phyloP scores from a whole-genome alignment of 176 grass and related monocot species.

The Aegilops umbellulata region DNA sequence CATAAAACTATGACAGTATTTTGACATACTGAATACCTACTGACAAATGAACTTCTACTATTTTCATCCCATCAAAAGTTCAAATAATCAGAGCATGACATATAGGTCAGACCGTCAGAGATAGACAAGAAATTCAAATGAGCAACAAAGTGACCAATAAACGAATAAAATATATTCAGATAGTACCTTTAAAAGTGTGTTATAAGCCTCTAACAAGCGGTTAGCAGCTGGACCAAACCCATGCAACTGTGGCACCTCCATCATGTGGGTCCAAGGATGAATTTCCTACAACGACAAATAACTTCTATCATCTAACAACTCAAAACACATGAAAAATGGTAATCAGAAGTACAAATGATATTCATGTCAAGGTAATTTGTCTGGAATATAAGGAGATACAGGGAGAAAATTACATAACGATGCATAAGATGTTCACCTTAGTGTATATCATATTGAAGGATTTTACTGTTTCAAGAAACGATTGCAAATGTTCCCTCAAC shows the following conservation, averaged over 20 bases:
- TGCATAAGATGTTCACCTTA: slow-evolving; percentile 51
- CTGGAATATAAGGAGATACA: not conserved
- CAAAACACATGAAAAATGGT: not conserved
- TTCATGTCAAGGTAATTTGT: not conserved
- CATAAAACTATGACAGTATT: not conserved
- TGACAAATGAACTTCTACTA: not conserved
- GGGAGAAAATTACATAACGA: not conserved
- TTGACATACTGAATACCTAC: not conserved
- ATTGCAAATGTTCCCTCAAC: slow-evolving; percentile 85
- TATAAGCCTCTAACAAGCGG: slow-evolving; percentile 93
- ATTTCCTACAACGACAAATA: slow-evolving; percentile 65
- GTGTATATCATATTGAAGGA: slow-evolving; percentile 96
- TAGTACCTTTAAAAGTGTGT: slow-evolving; percentile 89
- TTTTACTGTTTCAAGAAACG: slow-evolving; percentile 91
- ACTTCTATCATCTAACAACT: slow-evolving; percentile 14
- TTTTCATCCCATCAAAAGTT: slow-evolving; percentile 4
- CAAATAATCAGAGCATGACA: not conserved
- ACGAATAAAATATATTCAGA: not conserved
- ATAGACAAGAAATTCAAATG: not conserved
- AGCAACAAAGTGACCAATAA: not conserved
- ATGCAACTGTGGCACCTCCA: slow-evolving; percentile 98
- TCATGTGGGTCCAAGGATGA: slow-evolving; percentile 99
- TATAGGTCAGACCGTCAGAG: not conserved
- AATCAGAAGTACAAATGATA: not conserved
- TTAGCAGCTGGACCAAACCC: slow-evolving; percentile 98